Base-by-base conservation (phyloP, 73 alveolate genomes). In the Paramecium biaurelia region DNA sequence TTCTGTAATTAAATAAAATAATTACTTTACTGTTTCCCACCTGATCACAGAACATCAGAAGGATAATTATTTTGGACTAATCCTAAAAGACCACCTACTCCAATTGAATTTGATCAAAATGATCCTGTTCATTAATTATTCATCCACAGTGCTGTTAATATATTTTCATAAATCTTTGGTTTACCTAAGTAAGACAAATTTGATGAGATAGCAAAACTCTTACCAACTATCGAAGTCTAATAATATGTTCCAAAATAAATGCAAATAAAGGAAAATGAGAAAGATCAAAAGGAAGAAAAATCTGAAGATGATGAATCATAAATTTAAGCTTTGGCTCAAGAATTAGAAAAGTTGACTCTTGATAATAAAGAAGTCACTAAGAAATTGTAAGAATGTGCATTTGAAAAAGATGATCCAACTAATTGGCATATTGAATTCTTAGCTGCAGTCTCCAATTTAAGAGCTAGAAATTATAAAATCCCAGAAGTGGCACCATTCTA, bases 341-440 rank as follows among this genome's bases (percentile, higher is more conserved):
- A 97, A 79, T 87, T 96, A 76, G 92, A 82, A 53, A 92, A 96
- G 67, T 92, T 97, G 82, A 67, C 95, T 12, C 58, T 93, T 20
- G 93, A 76, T 58, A 93, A 94, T 34, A 53, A 53, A 21, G 68
- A 18, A 53, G 68, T 21, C 0, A 87, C 95, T 9, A 96, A 96
- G 12, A 12, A 63, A 76, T 37, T 97, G 85, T 68, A 82, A 26
- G 97, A 98, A 15, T 97, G 95, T 72, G 99, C 85, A 53, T 98
- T 98, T 87, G 99, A 97, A 85, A 96, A 97, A 94, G 99, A 99
- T 92, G 99, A 99, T 92, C 99, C 98, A 93, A 34, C 98, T 68
- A 98, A 98, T 94, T 97, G 96, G 95, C 99, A 99, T 89, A 98
- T 99, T 90, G 99, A 98, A 92, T 99, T 99, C 93, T 97, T 99